Conservation (phyloP, 179 eudicot species). For the Pouteria campechiana region DNA sequence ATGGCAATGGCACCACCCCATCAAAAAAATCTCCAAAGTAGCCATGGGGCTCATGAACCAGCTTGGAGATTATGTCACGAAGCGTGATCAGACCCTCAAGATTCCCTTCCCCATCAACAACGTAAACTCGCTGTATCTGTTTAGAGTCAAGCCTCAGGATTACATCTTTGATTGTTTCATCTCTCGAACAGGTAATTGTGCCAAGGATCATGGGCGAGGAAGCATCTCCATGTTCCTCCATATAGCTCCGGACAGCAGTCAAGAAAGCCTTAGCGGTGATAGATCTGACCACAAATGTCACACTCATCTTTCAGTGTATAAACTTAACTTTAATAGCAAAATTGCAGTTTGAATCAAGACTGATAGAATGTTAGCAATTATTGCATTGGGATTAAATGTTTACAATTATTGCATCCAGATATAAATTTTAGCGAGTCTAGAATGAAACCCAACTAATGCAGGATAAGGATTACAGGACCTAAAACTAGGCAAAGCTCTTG, state of each 20-base stretch:
- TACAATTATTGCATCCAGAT: too few relatives aligned
- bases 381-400: too few relatives aligned
- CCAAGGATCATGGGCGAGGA: conserved; percentile 30
- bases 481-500: too few relatives aligned
- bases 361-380: neutral
- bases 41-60: conserved; percentile 84
- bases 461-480: too few relatives aligned
- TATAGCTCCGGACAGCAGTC: conserved; percentile 54
- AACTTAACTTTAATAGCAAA: too few relatives aligned
- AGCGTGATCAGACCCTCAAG: conserved; percentile 82
- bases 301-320: neutral
- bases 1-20: conserved; percentile 66
- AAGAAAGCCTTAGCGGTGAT: conserved; percentile 88
- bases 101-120: conserved; percentile 54
- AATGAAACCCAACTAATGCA: too few relatives aligned
- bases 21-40: conserved; percentile 97
- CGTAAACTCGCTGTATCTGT: conserved; percentile 78
- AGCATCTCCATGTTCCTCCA: conserved; percentile 42
- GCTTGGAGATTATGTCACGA: conserved; percentile 90
- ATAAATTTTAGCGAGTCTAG: too few relatives aligned
- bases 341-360: too few relatives aligned
- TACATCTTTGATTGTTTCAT: conserved; percentile 55
- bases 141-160: conserved; percentile 54
- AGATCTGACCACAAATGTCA: conserved; percentile 36
- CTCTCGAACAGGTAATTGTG: conserved; percentile 59